A percentile compares a stretch with the other conserved stretches of the same genome.
Conservation (phyloP, 345 rosid genomes). For the Camelina laxa region DNA sequence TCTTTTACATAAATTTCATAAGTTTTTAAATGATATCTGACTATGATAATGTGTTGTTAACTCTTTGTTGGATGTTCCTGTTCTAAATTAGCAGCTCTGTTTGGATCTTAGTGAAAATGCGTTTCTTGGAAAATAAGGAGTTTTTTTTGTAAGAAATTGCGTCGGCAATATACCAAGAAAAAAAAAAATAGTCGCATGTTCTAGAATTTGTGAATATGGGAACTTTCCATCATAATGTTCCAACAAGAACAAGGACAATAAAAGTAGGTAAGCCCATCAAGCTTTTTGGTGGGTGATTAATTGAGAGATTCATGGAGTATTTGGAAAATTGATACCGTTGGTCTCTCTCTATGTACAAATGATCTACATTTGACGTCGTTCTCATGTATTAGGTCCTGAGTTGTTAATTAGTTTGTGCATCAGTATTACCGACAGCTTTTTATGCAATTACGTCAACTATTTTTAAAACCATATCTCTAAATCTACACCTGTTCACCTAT, state of each 20-base stretch:
- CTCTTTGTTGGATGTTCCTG: not conserved
- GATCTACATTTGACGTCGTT: conserved; percentile 12
- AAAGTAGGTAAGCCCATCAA: conserved; percentile 42
- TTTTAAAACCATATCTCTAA: not conserved
- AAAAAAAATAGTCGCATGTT: not conserved
- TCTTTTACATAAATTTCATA: not conserved
- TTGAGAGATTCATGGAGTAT: conserved; percentile 1
- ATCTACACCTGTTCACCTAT: not conserved
- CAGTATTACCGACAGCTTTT: conserved; percentile 38
- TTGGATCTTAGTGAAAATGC: not conserved
- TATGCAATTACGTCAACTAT: not conserved
- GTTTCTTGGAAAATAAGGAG: not conserved
- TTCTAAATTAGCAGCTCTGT: not conserved
- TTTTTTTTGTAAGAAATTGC: not conserved
- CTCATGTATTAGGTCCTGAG: conserved; percentile 40
- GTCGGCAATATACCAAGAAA: not conserved
- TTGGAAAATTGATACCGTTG: conserved; percentile 27
- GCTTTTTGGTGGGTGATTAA: conserved; percentile 24
- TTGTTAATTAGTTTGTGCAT: conserved; percentile 28
- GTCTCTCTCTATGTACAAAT: conserved; percentile 11
- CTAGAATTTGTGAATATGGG: not conserved
- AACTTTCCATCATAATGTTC: conserved; percentile 37
- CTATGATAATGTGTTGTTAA: not conserved
- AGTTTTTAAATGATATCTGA: not conserved
- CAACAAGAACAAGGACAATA: conserved; percentile 39